A percentile compares a stretch with the other conserved stretches of the same genome.
Evolutionary conservation across 768 basidiomycete genomes (phyloP).

Genomic region (Suillus subaureus): DNA sequence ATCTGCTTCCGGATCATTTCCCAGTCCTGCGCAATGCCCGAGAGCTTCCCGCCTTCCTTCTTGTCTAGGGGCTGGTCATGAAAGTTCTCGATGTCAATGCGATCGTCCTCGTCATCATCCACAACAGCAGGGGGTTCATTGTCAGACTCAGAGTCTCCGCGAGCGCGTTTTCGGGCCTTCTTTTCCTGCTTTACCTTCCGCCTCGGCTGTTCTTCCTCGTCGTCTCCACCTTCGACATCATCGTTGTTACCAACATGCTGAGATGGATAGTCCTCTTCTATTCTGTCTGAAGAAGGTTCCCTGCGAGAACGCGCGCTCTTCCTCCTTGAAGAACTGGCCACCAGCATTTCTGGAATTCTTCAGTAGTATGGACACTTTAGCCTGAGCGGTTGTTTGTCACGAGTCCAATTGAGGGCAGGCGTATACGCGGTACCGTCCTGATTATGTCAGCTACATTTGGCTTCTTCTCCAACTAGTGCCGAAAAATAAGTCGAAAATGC

Average conservation of each 20-base stretch:
- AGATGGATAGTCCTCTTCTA: conserved; percentile 53
- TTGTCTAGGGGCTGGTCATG: conserved; percentile 65
- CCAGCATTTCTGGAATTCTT: conserved; percentile 30
- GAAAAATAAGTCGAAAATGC: conserved; percentile 19
- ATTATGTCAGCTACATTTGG: conserved; percentile 11
- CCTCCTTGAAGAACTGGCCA: conserved; percentile 39
- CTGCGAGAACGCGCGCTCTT: conserved; percentile 38
- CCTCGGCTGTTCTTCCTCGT: conserved; percentile 44
- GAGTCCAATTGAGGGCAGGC: conserved; percentile 29
- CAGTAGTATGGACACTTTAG: background rate
- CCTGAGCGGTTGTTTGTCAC: conserved; percentile 12
- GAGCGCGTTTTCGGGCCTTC: conserved; percentile 28
- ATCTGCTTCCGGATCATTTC: conserved; percentile 50
- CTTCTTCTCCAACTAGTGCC: conserved; percentile 4
- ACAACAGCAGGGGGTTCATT: conserved; percentile 24
- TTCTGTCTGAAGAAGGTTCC: conserved; percentile 55
- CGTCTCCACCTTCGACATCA: conserved; percentile 42
- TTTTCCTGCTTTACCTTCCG: conserved; percentile 35
- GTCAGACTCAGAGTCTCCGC: conserved; percentile 37
- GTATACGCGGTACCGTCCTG: conserved; percentile 21
- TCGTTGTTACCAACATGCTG: conserved; percentile 36
- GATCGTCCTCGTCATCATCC: conserved; percentile 49
- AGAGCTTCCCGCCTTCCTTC: conserved; percentile 52
- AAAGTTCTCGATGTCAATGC: conserved; percentile 65
- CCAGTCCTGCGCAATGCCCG: conserved; percentile 68